Conservation (phyloP, 176 grass and related monocot genomes). For the Aegilops speltoides region DNA sequence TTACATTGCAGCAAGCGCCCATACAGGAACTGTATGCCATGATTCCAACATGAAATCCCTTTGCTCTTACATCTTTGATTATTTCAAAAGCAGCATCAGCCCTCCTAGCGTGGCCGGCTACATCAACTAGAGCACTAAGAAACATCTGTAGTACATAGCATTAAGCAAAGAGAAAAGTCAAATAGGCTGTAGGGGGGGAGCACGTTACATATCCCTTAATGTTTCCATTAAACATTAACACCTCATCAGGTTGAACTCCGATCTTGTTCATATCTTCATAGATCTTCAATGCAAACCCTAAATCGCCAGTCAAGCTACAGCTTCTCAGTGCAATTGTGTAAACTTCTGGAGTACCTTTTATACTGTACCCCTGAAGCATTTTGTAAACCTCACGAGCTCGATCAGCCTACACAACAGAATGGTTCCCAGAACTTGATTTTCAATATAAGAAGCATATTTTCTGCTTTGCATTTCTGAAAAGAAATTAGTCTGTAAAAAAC, state of each 20-base stretch:
- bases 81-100: conserved; percentile 88
- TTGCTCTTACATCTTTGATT: conserved; percentile 78
- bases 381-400: conserved; percentile 84
- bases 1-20: conserved; percentile 99
- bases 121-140: conserved; percentile 94
- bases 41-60: conserved; percentile 71
- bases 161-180: conserved; percentile 37
- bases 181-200: not conserved
- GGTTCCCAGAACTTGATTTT: conserved; percentile 8
- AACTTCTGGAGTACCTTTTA: conserved; percentile 91
- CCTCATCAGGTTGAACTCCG: conserved; percentile 91
- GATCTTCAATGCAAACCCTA: conserved; percentile 84
- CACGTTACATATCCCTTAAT: conserved; percentile 16
- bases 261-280: conserved; percentile 98
- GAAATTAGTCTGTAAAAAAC: conserved; percentile 26
- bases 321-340: conserved; percentile 95
- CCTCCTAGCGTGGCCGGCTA: conserved; percentile 86
- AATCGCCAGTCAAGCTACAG: conserved; percentile 90
- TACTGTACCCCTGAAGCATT: conserved; percentile 88
- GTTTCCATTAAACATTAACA: conserved; percentile 39
- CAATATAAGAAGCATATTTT: conserved; percentile 14
- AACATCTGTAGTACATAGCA: conserved; percentile 74
- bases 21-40: conserved; percentile 92
- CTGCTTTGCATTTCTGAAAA: conserved; percentile 17
- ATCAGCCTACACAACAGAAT: conserved; percentile 58